Evolutionary conservation across 257 asterid genomes (phyloP), one percentile per base, ranked within the genome.

Genomic region (Solanum chilense): DNA sequence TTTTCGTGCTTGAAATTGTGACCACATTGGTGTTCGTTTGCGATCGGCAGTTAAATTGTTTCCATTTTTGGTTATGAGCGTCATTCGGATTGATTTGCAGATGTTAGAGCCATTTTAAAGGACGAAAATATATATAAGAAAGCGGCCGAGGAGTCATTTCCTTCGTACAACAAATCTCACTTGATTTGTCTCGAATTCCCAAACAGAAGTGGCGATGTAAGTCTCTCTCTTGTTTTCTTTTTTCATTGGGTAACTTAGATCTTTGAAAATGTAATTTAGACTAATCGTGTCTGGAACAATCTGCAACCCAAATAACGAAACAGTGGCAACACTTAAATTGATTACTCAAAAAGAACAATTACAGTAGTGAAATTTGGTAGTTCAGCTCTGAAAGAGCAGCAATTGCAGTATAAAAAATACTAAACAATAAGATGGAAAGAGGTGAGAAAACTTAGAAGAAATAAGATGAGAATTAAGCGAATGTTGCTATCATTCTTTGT

Each of bases 171-270:
- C 88, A 97, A 97, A 93, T 89, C 97, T 25, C 99, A 95, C 90
- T 87, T 94, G 98, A 91, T 97, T 88, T 95, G 94, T 91, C 92
- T 97, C 83, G 95, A 93, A 16, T 93, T 97, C 31, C 99, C 98
- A 27, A 90, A 95, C 89, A 91, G 97, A 89, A 94, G 98, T 90
- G 98, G 99, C 89, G 98, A 97, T 93, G 99, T 97, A 92, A 91
- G 84, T 84, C 27, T 87, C 47, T 60, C 82, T 76, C 56, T 85
- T 86, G 82, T 88, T 60, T 73, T 85, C 86, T n/a, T 39, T 70
- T 83, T 58, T 81, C 35, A 15, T n/a, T 82, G 37, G 42, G 74
- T 29, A 29, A 77, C 84, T 62, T 14, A 20, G 58, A 76, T 87
- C 74, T 64, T 37, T 69, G n/a, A 42, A 70, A 49, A 33, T 66